Evolutionary conservation across 1,284 basidiomycete genomes (phyloP).

Genomic region (Thelephora terrestris): DNA sequence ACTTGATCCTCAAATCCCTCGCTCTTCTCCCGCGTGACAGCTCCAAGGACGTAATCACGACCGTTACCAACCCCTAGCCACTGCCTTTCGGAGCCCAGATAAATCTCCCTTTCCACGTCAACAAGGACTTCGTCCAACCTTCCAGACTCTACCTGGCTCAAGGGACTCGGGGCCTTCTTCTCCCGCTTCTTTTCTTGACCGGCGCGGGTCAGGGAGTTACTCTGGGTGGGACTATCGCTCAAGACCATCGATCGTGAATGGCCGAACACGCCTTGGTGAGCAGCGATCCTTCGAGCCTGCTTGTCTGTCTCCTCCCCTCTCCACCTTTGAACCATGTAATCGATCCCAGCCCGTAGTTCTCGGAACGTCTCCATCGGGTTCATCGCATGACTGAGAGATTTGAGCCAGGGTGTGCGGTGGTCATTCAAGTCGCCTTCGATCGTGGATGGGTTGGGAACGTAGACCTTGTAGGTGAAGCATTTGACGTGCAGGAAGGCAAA

Average conservation of each 20-base stretch:
- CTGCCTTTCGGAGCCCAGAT: slow-evolving; percentile 33
- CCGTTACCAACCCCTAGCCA: slow-evolving; percentile 43
- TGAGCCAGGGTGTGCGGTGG: slow-evolving; percentile 36
- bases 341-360: slow-evolving; percentile 44
- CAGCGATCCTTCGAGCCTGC: slow-evolving; percentile 34
- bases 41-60: slow-evolving; percentile 31
- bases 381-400: slow-evolving; percentile 51
- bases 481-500: slow-evolving; percentile 66
- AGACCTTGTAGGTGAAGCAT: slow-evolving; percentile 66
- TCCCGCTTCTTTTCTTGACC: slow-evolving; percentile 6
- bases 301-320: slow-evolving; percentile 41
- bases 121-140: slow-evolving; percentile 11
- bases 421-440: slow-evolving; percentile 8
- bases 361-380: slow-evolving; percentile 58
- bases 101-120: slow-evolving; percentile 27
- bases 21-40: slow-evolving; percentile 35
- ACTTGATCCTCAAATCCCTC: slow-evolving; percentile 43
- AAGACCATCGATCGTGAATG: slow-evolving; percentile 15
- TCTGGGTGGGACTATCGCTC: too few relatives aligned
- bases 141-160: slow-evolving; percentile 10
- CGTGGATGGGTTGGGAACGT: slow-evolving; percentile 22
- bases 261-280: slow-evolving; percentile 44
- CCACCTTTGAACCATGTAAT: slow-evolving; percentile 43
- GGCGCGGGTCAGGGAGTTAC: background rate
- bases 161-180: background rate